Base-by-base conservation (phyloP, 2,329 filamentous ascomycete genomes). In the Cadophora malorum region DNA sequence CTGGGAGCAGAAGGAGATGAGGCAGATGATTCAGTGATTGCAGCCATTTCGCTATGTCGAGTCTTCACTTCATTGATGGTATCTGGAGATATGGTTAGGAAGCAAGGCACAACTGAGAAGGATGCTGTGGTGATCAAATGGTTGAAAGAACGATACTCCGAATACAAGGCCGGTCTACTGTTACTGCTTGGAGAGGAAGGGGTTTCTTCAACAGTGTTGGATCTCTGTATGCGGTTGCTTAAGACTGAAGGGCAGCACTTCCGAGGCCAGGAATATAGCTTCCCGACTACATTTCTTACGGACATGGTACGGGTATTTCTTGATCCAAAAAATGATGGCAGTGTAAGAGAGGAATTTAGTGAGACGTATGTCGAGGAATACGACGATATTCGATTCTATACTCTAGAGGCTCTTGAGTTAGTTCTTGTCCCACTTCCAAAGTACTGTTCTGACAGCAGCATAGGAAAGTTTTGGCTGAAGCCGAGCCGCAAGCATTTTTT, bases 321-420 rank as follows among this genome's bases (percentile, higher is more conserved):
- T 21, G 80, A 83, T 35, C 83, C 87, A 5, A 82, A 83, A 33
- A 83, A 86, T 52, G 83, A 84, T 23, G 85, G 87, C 49, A 83
- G 85, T 45, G 82, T 90, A n/a, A 86, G 89, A 62, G 84, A 88
- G 58, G 89, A 93, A 65, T 97, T 95, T 71, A 83, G 91, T 31
- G 86, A 92, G 67, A 93, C 93, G 72, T 97, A 89, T 77, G 84
- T 94, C 61, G 89, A 92, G 77, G 85, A 90, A 78, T 94, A 90
- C 77, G 91, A 96, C 75, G 96, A 98, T 79, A 84, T 97, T 69
- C 86, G 93, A 71, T 97, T 90, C 78, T 93, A 91, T 78, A 93
- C 93, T 0, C 92, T 97, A 76, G 85, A 89, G 74, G 86, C 87
- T 16, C 82, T 97, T 73, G 87, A 87, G 90, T 93, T 86, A 74